Base-by-base conservation (phyloP, 306 rosid genomes). In the Prunus mongolica region DNA sequence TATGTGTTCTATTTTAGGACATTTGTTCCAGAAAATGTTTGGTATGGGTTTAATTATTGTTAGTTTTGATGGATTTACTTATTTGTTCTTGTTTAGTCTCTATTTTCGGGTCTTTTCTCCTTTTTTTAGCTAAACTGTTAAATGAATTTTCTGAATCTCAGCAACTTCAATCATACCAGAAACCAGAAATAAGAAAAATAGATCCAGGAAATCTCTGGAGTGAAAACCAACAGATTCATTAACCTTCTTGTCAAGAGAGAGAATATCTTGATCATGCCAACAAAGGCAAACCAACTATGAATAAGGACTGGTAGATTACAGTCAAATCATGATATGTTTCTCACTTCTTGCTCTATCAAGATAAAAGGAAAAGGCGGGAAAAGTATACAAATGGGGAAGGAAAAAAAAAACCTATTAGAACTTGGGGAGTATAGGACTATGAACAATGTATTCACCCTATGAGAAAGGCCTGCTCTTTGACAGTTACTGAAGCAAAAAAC, bases 401-500 rank as follows among this genome's bases (percentile, higher is more conserved):
- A 58, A 44, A n/a, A 71, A 2, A 60, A 27, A 44, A 77, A 68
- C 28, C 76, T 60, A 50, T 16, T 51, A 62, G 41, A 78, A 72
- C 67, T 56, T 75, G 71, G 80, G 78, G 82, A 49, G 66, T 79
- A 82, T 79, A 67, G 67, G 79, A 77, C 86, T 89, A 88, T 91
- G 89, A 80, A 87, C 91, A 90, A 71, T 76, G 76, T 32, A 67
- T 18, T 8, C 63, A 69, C 56, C 77, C 79, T 76, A 67, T 12
- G 12, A 34, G 76, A 55, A 28, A 74, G 61, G 54, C 73, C 76
- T 65, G 80, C 54, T 55, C 77, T 47, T 75, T 76, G 56, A 75
- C 64, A 77, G 69, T 82, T 82, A 86, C 13, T 67, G 74, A 77
- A 86, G 76, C 71, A 82, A 84, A 73, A 89, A 93, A 28, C 88